phyloP scores from a whole-genome alignment of 108 stramenopile genomes.

The Nannochloropsis gaditana region DNA sequence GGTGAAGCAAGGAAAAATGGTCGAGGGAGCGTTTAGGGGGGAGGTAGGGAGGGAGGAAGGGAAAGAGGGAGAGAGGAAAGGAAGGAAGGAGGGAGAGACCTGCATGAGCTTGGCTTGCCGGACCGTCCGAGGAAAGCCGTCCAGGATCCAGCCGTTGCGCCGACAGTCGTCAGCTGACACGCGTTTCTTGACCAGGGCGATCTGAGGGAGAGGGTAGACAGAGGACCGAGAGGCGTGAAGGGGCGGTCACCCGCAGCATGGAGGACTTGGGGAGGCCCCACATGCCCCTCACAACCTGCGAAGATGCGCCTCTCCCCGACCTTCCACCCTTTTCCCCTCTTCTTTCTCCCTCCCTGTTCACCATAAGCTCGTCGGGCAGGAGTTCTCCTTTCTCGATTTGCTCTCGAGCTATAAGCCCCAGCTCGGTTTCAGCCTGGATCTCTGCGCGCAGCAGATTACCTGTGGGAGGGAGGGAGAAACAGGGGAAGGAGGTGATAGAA shows the following conservation, averaged over 20 bases:
- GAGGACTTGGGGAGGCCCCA: too few relatives aligned
- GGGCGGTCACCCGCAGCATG: too few relatives aligned
- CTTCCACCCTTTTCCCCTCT: not conserved
- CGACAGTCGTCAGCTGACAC: slow-evolving; percentile 26
- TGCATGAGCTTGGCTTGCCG: slow-evolving; percentile 24
- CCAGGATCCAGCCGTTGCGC: slow-evolving; percentile 41
- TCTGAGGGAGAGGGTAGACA: not conserved
- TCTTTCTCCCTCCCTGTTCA: slow-evolving; percentile 65
- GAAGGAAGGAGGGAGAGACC: not conserved
- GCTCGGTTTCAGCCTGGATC: too few relatives aligned
- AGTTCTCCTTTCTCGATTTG: not conserved
- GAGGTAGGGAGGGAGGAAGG: slow-evolving; percentile 33
- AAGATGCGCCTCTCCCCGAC: too few relatives aligned
- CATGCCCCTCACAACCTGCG: too few relatives aligned
- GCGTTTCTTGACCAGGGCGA: slow-evolving; percentile 29
- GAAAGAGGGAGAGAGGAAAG: not conserved
- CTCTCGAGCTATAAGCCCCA: not conserved
- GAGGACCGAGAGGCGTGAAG: slow-evolving; percentile 50
- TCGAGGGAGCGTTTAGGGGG: not conserved
- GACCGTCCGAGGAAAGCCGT: slow-evolving; percentile 33
- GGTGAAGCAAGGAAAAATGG: not conserved
- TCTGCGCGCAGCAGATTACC: not conserved
- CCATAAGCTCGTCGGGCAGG: slow-evolving; percentile 42
- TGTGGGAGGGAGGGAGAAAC: slow-evolving; percentile 46
- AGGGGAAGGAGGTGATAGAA: not conserved